These are phyloP conservation scores for Exsudoporus floridanus DNA, from an alignment of 1,284 basidiomycete species.

Conservation along the genomic window DNA sequence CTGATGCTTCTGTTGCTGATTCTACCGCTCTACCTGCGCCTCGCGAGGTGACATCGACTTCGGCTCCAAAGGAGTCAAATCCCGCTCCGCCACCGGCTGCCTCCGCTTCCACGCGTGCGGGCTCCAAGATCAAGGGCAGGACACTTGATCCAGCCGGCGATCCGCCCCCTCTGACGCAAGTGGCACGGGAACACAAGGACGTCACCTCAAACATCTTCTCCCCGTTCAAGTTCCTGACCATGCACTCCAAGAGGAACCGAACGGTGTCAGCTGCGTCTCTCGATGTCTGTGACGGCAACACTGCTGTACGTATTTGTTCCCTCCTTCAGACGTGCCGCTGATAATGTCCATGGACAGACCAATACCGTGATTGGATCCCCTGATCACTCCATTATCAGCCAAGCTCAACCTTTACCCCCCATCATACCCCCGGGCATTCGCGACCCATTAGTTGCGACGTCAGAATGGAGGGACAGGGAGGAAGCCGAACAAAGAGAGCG, in stretches of 20 bases:
- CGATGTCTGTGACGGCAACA: slow-evolving; percentile 69
- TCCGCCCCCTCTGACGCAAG: slow-evolving; percentile 11
- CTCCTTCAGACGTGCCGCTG: slow-evolving; percentile 9
- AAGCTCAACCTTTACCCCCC: slow-evolving; percentile 45
- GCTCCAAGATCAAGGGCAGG: slow-evolving; percentile 25
- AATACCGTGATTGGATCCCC: slow-evolving; percentile 74
- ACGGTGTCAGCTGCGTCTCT: slow-evolving; percentile 72
- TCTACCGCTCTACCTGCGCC: slow-evolving; percentile 4
- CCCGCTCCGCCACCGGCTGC: slow-evolving; percentile 1
- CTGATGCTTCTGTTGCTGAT: slow-evolving; percentile 7
- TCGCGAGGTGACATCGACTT: slow-evolving; percentile 16
- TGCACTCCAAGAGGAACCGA: slow-evolving; percentile 54
- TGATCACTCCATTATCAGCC: slow-evolving; percentile 64
- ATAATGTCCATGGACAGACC: slow-evolving; percentile 39
- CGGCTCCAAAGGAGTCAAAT: slow-evolving; percentile 18
- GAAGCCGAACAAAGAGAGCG: slow-evolving; percentile 41
- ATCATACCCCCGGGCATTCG: slow-evolving; percentile 57
- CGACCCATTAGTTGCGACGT: slow-evolving; percentile 60
- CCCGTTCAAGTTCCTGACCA: slow-evolving; percentile 56
- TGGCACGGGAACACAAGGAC: slow-evolving; percentile 38
- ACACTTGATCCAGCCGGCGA: slow-evolving; percentile 30
- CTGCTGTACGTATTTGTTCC: slow-evolving; percentile 52
- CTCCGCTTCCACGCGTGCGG: slow-evolving; percentile 9
- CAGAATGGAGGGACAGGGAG: slow-evolving; percentile 62
- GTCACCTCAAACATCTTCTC: slow-evolving; percentile 51